Evolutionary conservation across 2,329 filamentous ascomycete genomes (phyloP).

Genomic region (Nemania sp.): DNA sequence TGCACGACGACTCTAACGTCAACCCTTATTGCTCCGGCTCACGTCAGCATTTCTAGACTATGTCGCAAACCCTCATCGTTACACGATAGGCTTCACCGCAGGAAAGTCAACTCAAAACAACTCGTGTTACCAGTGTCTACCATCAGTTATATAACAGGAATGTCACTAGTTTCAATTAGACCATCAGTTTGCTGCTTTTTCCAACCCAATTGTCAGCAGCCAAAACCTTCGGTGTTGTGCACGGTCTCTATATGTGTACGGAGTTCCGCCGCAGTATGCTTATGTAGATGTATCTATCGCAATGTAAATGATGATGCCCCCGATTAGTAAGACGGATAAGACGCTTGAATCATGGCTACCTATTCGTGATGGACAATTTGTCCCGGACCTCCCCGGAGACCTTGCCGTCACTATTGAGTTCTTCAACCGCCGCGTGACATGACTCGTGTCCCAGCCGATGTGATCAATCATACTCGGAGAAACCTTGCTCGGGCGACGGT

Average conservation of each 20-base stretch:
- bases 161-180: not conserved
- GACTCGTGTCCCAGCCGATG: slow-evolving; percentile 1
- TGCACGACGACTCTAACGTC: not conserved
- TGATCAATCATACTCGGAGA: not conserved
- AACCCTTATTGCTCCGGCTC: not conserved
- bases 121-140: not conserved
- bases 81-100: slow-evolving; percentile 1
- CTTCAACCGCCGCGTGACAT: not conserved
- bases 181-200: too few relatives aligned
- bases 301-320: not conserved
- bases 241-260: not conserved
- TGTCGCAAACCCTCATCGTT: not conserved
- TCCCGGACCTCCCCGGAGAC: not conserved
- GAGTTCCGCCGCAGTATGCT: not conserved
- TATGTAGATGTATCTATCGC: not conserved
- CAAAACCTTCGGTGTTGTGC: not conserved
- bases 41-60: not conserved
- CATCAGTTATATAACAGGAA: not conserved
- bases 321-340: not conserved
- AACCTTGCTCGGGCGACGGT: not conserved
- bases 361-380: not conserved
- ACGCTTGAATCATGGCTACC: slow-evolving; percentile 19
- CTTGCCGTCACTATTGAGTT: not conserved
- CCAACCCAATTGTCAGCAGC: not conserved
- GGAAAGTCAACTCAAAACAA: not conserved